These are phyloP conservation scores for Allomyces macrogynus DNA, from an alignment of 192 early-diverging fungal species.

Conservation along the genomic window DNA sequence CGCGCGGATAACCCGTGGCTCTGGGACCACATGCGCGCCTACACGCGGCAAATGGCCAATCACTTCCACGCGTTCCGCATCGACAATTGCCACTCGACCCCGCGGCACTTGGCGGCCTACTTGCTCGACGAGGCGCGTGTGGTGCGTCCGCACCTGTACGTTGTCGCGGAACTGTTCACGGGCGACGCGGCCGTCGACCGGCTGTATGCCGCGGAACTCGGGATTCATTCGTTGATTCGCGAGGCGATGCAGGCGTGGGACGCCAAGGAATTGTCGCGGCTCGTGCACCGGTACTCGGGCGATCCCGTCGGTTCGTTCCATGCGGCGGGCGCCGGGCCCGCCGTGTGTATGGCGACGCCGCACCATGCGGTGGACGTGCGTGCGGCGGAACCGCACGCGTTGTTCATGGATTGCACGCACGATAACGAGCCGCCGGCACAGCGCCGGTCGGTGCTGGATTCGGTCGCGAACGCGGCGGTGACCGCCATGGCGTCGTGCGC, in stretches of 20 bases:
- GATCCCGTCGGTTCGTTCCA: conserved; percentile 40
- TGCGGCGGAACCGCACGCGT: conserved; percentile 44
- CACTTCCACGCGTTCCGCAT: conserved; percentile 93
- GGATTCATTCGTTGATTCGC: conserved; percentile 89
- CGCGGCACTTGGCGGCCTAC: conserved; percentile 80
- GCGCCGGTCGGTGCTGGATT: conserved; percentile 62
- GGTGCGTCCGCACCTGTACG: conserved; percentile 78
- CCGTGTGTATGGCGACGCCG: not conserved
- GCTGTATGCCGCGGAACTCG: conserved; percentile 72
- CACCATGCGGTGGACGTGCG: not conserved
- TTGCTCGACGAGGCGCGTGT: conserved; percentile 69
- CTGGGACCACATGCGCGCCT: conserved; percentile 79
- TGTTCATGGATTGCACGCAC: conserved; percentile 99
- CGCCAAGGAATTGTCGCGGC: conserved; percentile 63
- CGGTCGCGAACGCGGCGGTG: conserved; percentile 75
- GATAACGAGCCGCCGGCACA: conserved; percentile 94
- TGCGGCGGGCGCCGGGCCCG: not conserved
- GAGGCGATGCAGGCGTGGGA: conserved; percentile 99
- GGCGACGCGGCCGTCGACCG: conserved; percentile 87
- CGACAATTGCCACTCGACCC: conserved; percentile 98
- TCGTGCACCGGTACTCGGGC: conserved; percentile 82
- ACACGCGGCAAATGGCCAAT: conserved; percentile 70
- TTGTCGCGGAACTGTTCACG: conserved; percentile 96
- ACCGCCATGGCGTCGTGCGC: conserved; percentile 80
- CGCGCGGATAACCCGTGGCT: conserved; percentile 84